Base-by-base conservation (phyloP, 129 eudicot species). In the Artemisia argyi region DNA sequence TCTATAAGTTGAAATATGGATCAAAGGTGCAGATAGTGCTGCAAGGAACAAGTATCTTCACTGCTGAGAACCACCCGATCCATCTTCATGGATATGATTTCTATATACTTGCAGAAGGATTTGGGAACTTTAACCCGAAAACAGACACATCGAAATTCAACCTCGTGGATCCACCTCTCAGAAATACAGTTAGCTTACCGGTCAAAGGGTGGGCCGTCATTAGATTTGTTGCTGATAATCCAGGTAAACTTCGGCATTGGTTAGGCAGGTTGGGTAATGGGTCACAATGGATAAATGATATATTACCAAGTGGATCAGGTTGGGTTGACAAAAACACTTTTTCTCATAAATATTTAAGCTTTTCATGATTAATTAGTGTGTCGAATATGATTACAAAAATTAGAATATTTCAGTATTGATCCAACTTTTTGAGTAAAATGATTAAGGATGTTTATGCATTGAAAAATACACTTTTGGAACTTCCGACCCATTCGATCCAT, bases 61-160 rank as follows among this genome's bases (percentile, higher is more conserved):
- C 99, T 0, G 97, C 87, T 24, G 99, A 95, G 76, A 91, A 95
- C 77, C 99, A 95, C 75, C 99, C 99, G 3, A 95, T 95, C 56
- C 99, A 95, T 88, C 91, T 95, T 61, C 97, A 95, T 50, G 99
- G 99, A 28, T 95, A 95, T 68, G 97, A 95, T 74, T 95, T 95
- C 86, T 95, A 85, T 75, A 83, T 90, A 50, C 44, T 95, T 67
- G 99, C 97, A 24, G 89, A 84, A 58, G 98, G 98, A 7, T 94
- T 88, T 61, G 99, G 99, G 17, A 95, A 95, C 79, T 95, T 88
- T 60, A 83, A 95, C 58, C 90, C 96, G 0, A 86, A 81, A 73
- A 88, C 80, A 0, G 97, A 95, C 51, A 49, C 91, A 1, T 64
- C 89, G 11, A 95, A 95, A 56, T 91, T 95, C 73, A 95, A 95